Evolutionary conservation across 1,284 basidiomycete species (phyloP), one percentile per base, ranked within the genome.

Genomic region (Meira miltonrushii): DNA sequence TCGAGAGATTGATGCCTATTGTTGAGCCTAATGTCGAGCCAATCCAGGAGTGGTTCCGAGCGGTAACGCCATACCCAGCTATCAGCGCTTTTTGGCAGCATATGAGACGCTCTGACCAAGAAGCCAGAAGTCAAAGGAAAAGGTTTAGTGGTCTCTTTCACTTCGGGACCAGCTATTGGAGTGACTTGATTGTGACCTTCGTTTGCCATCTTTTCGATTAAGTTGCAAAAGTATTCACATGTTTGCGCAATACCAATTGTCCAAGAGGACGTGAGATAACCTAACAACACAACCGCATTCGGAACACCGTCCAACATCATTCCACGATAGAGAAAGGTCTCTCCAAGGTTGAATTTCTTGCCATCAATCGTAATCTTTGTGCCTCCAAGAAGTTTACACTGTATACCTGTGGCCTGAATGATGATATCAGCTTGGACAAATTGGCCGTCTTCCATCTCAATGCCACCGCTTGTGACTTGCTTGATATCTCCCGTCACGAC

Each of bases 201-300:
- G 2, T n/a, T 50, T 15, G 4, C 47, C 47, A 50, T 50, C n/a
- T 50, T 57, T 76, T 71, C 8, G 3, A 33, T 4, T 8, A 33
- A 33, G 3, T 33, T 33, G 8, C 28, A 33, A 8, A 33, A 33
- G 8, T 33, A 33, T 4, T 33, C 8, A 66, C 66, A 17, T 74
- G 75, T 33, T 33, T 33, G 28, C 8, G 28, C 3, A 33, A 33
- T 8, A 33, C 28, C 28, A 5, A 77, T 62, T 1, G 77, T 75
- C 75, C 76, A 78, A 2, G 72, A 75, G 1, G 73, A 73, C 54
- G 75, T 78, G 54, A 77, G 78, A n/a, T 76, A 75, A 50, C 74
- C 64, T 38, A 67, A 64, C 19, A 72, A 25, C 23, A 65, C 39
- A 41, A 62, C 52, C 69, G 78, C 78, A 25, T 48, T 48, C 48